phyloP scores from a whole-genome alignment of 352 stramenopile genomes.

The Globisporangium yorkense region DNA sequence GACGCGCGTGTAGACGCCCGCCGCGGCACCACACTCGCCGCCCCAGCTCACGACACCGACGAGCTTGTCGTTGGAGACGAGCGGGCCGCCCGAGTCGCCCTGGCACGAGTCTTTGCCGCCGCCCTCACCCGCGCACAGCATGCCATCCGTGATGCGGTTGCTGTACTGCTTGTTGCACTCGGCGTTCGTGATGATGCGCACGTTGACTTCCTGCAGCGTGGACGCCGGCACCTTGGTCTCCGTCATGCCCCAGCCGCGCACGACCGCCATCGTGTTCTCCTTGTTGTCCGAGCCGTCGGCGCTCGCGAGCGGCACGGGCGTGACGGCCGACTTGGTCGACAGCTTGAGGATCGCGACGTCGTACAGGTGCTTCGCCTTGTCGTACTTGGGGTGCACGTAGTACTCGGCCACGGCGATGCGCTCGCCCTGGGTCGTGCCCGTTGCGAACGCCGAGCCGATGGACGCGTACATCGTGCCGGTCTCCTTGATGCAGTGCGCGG shows the following conservation, averaged over 20 bases:
- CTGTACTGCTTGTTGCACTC: constrained; percentile 54
- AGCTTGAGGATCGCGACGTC: constrained; percentile 59
- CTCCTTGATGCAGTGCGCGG: constrained; percentile 63
- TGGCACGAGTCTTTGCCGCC: constrained; percentile 55
- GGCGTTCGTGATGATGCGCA: constrained; percentile 49
- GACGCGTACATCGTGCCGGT: constrained; percentile 37
- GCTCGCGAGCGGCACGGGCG: constrained; percentile 25
- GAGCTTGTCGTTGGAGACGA: constrained; percentile 44
- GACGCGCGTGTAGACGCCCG: constrained; percentile 55
- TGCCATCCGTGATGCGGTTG: constrained; percentile 49
- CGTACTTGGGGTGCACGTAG: constrained; percentile 50
- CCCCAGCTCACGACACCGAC: constrained; percentile 70
- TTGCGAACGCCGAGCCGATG: constrained; percentile 40
- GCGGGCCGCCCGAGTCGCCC: constrained; percentile 57
- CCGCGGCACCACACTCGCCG: constrained; percentile 38
- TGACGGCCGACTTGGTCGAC: constrained; percentile 26
- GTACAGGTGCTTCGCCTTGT: constrained; percentile 40
- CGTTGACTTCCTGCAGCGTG: constrained; percentile 46
- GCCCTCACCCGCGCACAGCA: constrained; percentile 52
- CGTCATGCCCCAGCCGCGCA: constrained; percentile 56
- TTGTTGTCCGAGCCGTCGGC: constrained; percentile 45
- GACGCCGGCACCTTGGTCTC: constrained; percentile 31
- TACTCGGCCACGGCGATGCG: constrained; percentile 37
- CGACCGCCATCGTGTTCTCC: constrained; percentile 41
- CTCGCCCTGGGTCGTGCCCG: constrained; percentile 33